Percentiles rank a stretch among this genome's conserved stretches.
These are phyloP conservation scores for Pythium brassicae DNA, from an alignment of 352 stramenopile genomes.

Conservation along the genomic window DNA sequence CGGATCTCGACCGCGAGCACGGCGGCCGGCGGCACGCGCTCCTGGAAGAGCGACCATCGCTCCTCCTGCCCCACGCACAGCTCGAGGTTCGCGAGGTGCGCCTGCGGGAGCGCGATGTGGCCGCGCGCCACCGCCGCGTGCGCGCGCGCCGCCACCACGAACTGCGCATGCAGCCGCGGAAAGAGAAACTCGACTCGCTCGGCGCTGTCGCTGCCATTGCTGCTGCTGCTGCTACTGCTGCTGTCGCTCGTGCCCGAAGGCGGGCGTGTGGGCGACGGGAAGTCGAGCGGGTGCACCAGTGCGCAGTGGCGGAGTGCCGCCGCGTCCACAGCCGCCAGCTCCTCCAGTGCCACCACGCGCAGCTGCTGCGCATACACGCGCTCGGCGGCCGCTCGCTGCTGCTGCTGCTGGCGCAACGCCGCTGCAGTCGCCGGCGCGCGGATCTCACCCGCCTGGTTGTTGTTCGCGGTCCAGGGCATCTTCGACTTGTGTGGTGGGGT, in stretches of 20 bases:
- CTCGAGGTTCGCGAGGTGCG: slow-evolving; percentile 79
- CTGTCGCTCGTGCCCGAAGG: too few species aligned
- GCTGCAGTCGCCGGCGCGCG: slow-evolving; percentile 66
- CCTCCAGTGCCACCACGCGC: slow-evolving; percentile 38
- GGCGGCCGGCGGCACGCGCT: slow-evolving; percentile 34
- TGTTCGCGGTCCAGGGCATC: slow-evolving; percentile 85
- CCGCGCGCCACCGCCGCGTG: slow-evolving; percentile 36
- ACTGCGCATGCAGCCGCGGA: slow-evolving; percentile 70
- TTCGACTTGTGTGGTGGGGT: not conserved
- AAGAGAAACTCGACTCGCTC: slow-evolving; percentile 37
- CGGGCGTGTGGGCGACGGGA: slow-evolving; percentile 28
- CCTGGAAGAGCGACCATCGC: slow-evolving; percentile 71
- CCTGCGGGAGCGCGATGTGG: slow-evolving; percentile 52
- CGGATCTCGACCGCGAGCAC: slow-evolving; percentile 68
- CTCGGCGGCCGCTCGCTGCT: slow-evolving; percentile 22
- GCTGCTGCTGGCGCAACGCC: slow-evolving; percentile 46
- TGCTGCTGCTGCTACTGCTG: not conserved
- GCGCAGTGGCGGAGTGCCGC: slow-evolving; percentile 41
- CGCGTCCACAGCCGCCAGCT: slow-evolving; percentile 17
- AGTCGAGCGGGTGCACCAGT: slow-evolving; percentile 57
- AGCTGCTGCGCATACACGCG: slow-evolving; percentile 33
- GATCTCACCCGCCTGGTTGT: slow-evolving; percentile 79
- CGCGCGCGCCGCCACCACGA: slow-evolving; percentile 52
- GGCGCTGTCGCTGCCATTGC: not conserved
- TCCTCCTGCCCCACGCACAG: slow-evolving; percentile 68